Percentiles rank a stretch among this genome's conserved stretches.
These are phyloP conservation scores for Cocos nucifera DNA, from an alignment of 176 grass and related monocot genomes.

Conservation along the genomic window DNA sequence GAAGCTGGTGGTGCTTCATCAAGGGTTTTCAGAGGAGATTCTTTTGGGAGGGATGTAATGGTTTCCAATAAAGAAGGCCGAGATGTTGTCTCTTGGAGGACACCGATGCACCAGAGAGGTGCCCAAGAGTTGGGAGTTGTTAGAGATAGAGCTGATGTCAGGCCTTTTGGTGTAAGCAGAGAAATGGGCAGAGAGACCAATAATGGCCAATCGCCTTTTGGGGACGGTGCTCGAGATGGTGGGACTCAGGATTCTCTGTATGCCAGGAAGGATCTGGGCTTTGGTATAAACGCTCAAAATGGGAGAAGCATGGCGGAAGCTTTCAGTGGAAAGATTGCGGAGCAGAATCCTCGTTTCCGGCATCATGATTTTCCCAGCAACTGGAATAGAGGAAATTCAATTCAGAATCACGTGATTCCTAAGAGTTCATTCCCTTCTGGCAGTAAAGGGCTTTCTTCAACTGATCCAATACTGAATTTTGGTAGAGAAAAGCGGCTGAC, in stretches of 20 bases:
- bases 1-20: constrained; percentile 18
- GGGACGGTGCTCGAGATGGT: constrained; percentile 17
- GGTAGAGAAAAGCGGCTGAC: constrained; percentile 43
- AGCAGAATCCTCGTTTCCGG: constrained; percentile 14
- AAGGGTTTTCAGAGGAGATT: constrained; percentile 46
- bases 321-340: constrained; percentile 24
- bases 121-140: constrained; percentile 1
- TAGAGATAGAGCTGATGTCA: constrained; percentile 34
- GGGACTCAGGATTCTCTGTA: constrained; percentile 54
- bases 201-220: constrained; percentile 26
- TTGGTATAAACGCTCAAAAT: constrained; percentile 11
- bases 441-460: constrained; percentile 42
- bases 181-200: constrained; percentile 17
- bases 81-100: constrained; percentile 47
- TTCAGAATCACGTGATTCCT: constrained; percentile 47
- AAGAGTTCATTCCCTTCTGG: constrained; percentile 38
- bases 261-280: constrained; percentile 21
- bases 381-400: constrained; percentile 51
- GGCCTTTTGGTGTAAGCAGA: constrained; percentile 52
- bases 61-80: constrained; percentile 27
- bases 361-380: constrained; percentile 41
- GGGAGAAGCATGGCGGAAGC: constrained; percentile 40
- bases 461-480: constrained; percentile 37
- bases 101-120: constrained; percentile 29
- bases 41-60: constrained; percentile 36